These are phyloP conservation scores for Aechmea fasciata DNA, from an alignment of 176 grass and related monocot genomes.

Conservation along the genomic window DNA sequence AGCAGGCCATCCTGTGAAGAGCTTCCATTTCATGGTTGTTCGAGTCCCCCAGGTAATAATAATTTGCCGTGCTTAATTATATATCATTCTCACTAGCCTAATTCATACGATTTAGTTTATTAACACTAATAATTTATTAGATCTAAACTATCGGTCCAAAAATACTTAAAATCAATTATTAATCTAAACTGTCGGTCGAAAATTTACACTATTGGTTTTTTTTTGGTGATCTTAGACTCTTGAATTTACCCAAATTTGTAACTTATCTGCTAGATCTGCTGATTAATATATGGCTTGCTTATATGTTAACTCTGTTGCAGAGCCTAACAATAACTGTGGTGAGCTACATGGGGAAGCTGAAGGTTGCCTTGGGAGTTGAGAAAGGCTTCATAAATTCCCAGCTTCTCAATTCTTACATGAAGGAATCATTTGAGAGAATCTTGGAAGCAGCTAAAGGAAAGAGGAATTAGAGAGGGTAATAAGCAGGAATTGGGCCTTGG, in stretches of 20 bases:
- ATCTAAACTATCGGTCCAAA: not conserved
- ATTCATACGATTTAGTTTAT: too few relatives aligned
- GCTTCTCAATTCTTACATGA: conserved; percentile 21
- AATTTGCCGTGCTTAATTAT: too few relatives aligned
- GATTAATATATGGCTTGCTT: not conserved
- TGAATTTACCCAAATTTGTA: too few relatives aligned
- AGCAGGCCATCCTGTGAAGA: conserved; percentile 27
- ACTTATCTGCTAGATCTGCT: not conserved
- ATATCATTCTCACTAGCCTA: too few relatives aligned
- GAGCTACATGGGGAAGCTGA: conserved; percentile 39
- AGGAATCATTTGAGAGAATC: conserved; percentile 25
- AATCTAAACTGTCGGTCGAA: too few relatives aligned
- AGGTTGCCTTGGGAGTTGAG: conserved; percentile 24
- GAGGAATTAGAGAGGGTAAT: not conserved
- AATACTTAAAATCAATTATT: too few relatives aligned
- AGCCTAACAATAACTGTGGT: conserved; percentile 25
- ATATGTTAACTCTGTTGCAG: conserved; percentile 13
- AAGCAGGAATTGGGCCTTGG: not conserved
- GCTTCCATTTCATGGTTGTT: conserved; percentile 30
- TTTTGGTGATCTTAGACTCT: too few relatives aligned
- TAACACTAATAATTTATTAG: too few relatives aligned
- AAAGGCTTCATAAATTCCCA: conserved; percentile 34
- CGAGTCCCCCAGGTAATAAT: conserved; percentile 24
- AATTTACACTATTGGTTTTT: too few relatives aligned
- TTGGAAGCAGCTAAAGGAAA: conserved; percentile 14